These are phyloP conservation scores for Globisporangium cystogenes DNA, from an alignment of 352 stramenopile genomes.

Conservation along the genomic window DNA sequence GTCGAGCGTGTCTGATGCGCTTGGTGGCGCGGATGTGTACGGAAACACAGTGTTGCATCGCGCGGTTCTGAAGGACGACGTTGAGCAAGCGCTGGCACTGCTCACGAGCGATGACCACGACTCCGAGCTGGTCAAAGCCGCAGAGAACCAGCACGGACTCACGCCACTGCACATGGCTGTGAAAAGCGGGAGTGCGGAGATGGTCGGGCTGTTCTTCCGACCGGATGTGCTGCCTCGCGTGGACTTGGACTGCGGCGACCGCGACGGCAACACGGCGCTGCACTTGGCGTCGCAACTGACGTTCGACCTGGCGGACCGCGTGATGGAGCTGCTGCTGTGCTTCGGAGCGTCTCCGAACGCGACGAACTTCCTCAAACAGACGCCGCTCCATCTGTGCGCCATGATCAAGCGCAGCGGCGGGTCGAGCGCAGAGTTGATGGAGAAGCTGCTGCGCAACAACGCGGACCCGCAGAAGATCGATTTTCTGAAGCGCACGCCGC, in stretches of 20 bases:
- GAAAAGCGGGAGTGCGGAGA: constrained; percentile 45
- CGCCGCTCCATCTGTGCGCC: constrained; percentile 59
- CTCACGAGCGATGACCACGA: constrained; percentile 30
- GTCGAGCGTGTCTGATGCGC: background rate
- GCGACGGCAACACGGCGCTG: constrained; percentile 65
- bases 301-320: constrained; percentile 51
- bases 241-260: constrained; percentile 57
- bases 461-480: constrained; percentile 48
- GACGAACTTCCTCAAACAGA: constrained; percentile 69
- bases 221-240: constrained; percentile 64
- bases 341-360: constrained; percentile 61
- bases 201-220: constrained; percentile 72
- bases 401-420: constrained; percentile 55
- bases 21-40: constrained; percentile 34
- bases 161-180: constrained; percentile 67
- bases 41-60: constrained; percentile 55
- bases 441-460: constrained; percentile 54
- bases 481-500: constrained; percentile 65
- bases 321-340: constrained; percentile 63
- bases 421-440: constrained; percentile 42
- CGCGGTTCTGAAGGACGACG: constrained; percentile 30
- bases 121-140: constrained; percentile 43
- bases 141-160: constrained; percentile 47
- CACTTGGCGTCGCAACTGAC: constrained; percentile 59
- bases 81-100: constrained; percentile 44